These are phyloP conservation scores for Hypoxylon sp. DNA, from an alignment of 2,329 filamentous ascomycete species.

Conservation along the genomic window DNA sequence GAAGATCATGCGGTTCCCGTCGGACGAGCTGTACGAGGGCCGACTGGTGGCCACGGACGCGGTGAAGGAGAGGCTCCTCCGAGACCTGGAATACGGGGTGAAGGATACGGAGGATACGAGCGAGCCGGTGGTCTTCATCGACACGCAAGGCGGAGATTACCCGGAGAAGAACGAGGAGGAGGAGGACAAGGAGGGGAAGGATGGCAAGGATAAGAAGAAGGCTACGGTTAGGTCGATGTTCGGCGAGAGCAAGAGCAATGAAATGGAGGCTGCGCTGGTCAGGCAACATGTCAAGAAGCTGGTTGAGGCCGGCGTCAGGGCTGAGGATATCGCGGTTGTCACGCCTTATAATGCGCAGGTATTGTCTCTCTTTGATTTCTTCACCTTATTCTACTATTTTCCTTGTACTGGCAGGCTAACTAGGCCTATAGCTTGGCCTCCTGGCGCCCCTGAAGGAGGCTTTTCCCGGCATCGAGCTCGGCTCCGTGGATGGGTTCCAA, in stretches of 20 bases:
- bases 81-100: constrained; percentile 81
- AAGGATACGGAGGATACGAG: constrained; percentile 85
- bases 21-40: constrained; percentile 85
- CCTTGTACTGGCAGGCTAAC: constrained; percentile 6
- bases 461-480: constrained; percentile 90
- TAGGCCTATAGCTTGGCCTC: constrained; percentile 73
- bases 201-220: constrained; percentile 67
- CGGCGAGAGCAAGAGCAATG: constrained; percentile 74
- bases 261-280: constrained; percentile 87
- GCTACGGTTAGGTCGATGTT: constrained; percentile 59
- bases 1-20: constrained; percentile 94
- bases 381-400: background rate
- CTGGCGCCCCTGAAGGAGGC: constrained; percentile 83
- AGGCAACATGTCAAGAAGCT: constrained; percentile 80
- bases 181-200: constrained; percentile 76
- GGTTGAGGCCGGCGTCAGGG: constrained; percentile 81
- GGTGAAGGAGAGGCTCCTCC: constrained; percentile 81
- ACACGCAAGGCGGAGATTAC: constrained; percentile 95
- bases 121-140: constrained; percentile 91
- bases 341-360: constrained; percentile 97
- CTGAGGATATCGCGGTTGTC: constrained; percentile 90
- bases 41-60: constrained; percentile 83
- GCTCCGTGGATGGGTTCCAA: constrained; percentile 97
- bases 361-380: constrained; percentile 18
- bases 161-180: constrained; percentile 84